Base-by-base conservation (phyloP, 208 protist species). In the Porcisia hertigi region DNA sequence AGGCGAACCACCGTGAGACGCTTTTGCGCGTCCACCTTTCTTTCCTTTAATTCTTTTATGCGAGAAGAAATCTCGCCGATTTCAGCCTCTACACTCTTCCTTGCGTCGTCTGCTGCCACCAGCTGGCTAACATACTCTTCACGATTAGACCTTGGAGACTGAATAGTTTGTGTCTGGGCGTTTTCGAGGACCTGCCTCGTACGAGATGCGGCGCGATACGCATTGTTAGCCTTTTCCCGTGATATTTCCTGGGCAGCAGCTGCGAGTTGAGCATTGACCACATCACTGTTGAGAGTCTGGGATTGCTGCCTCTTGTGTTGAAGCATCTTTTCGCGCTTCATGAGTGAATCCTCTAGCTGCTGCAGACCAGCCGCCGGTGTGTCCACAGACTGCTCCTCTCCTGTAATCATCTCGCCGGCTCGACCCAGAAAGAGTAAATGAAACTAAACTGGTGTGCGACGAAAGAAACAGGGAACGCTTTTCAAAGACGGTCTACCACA, bases 71-170 rank as follows among this genome's bases (percentile, higher is more conserved):
- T 70, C 52, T 81, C 80, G 1, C 78, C 63, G 34, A 92, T 84
- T 12, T 91, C 83, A 5, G 60, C 69, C 69, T 92, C 80, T 3
- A 87, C 80, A 39, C 67, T 80, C 72, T 88, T 87, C 16, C 83
- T 79, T 41, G 73, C 83, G 18, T 75, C 74, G 58, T 96, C 89
- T 9, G 77, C 75, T 55, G 88, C 85, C 53, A 86, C 87, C 6
- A 96, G 53, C 57, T 91, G 83, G n/a, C 57, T 74, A 25, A 93
- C 62, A 75, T 93, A 94, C 75, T 87, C 88, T 18, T 91, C 92
- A 1, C 86, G 81, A 60, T 69, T 73, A n/a, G 81, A 71, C 57
- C 80, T 41, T n/a, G 72, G 45, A 25, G 41, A 57, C 60, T 78
- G 52, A 23, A 60, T 41, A 66, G 63, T 45, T 9, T 67, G 70